Evolutionary conservation across 2,329 filamentous ascomycete genomes (phyloP), one percentile per base, ranked within the genome.

Genomic region (Trematosphaeria pertusa): DNA sequence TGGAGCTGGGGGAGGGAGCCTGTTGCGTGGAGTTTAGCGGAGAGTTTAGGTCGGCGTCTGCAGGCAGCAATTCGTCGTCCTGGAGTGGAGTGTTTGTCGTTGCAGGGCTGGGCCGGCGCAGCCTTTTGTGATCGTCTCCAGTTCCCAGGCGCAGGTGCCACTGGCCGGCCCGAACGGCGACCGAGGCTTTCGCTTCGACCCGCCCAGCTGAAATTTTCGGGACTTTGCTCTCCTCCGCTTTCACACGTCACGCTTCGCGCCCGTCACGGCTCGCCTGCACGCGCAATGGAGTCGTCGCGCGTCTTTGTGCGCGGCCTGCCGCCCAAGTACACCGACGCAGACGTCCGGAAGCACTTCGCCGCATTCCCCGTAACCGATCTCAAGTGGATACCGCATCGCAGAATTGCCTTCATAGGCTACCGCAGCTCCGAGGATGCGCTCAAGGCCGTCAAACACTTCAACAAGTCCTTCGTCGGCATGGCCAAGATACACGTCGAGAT

Each of bases 391-490:
- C 84, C 90, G 5, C 86, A 91, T 65, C 85, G 94, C 64, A 85
- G 92, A 60, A 97, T 99, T 73, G 94, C 92, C 61, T 99, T 96
- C 80, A 85, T 99, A 50, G 94, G 94, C 54, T 97, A 93, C 80
- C 92, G 89, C 75, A 89, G 84, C 40, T 78, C 88, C 11, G 85
- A 93, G 52, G 87, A 90, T 69, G 94, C 94, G 46, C 79, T 83
- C 46, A 84, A 86, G 66, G 93, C 94, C 34, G 88, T 95, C 70
- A 92, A 89, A 73, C 96, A 96, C 78, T 97, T 97, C 80, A 92
- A 99, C 79, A 90, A 85, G 70, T 87, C 92, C 54, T 99, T 91
- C 74, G 91, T 99, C 64, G 90, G 91, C 62, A 94, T 97, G 89
- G 96, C 92, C 47, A 95, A 87, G 77, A 91, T 99, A 64, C 82